Conservation (phyloP, 768 basidiomycete genomes). For the Suillus subaureus region DNA sequence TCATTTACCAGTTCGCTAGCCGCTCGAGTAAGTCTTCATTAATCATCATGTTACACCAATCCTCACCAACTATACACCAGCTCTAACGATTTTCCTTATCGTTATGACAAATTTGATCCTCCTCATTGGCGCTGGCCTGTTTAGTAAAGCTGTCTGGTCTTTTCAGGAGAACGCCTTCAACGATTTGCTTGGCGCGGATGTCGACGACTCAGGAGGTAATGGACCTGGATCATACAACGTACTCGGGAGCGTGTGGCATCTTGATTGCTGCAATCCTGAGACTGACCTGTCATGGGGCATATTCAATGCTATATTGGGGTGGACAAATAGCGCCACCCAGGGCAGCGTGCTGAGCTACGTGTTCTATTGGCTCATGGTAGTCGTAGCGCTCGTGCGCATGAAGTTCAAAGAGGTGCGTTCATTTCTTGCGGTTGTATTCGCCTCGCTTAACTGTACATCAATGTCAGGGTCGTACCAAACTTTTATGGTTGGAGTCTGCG, state of each 20-base stretch:
- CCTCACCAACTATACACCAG: conserved; percentile 30
- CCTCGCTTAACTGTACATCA: too few relatives aligned
- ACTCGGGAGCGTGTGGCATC: conserved; percentile 84
- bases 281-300: conserved; percentile 70
- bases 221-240: conserved; percentile 88
- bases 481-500: conserved; percentile 60
- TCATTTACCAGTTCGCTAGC: conserved; percentile 82
- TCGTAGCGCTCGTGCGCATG: conserved; percentile 63
- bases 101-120: conserved; percentile 90
- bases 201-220: conserved; percentile 66
- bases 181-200: conserved; percentile 67
- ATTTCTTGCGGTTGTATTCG: not conserved
- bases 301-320: conserved; percentile 85
- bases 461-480: conserved; percentile 58
- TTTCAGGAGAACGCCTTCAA: conserved; percentile 75
- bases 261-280: conserved; percentile 77
- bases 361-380: conserved; percentile 89
- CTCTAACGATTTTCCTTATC: conserved; percentile 85
- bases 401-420: conserved; percentile 60
- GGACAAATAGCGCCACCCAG: conserved; percentile 83
- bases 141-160: conserved; percentile 73
- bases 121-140: conserved; percentile 92
- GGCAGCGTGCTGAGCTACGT: conserved; percentile 86
- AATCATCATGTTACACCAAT: not conserved
- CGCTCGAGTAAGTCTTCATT: conserved; percentile 54